Percentiles rank a stretch among this genome's conserved stretches.
Evolutionary conservation across 2,329 filamentous ascomycete genomes (phyloP).

Genomic region (Neonectria sp.): DNA sequence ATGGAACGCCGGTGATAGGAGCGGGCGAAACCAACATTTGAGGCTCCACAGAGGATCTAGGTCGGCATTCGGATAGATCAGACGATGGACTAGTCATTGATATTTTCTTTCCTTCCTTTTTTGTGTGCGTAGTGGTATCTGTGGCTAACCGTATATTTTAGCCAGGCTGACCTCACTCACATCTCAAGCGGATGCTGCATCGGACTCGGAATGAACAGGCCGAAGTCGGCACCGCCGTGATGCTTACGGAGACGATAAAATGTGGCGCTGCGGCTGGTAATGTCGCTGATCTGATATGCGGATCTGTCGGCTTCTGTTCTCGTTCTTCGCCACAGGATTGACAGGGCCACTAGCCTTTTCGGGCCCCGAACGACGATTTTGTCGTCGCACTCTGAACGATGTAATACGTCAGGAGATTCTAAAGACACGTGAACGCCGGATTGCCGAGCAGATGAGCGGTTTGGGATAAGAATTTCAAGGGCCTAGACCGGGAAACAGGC

Average conservation of each 20-base stretch:
- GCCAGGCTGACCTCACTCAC: conserved; percentile 10
- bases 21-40: conserved; percentile 2
- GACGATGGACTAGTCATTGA: conserved; percentile 6
- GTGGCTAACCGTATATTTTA: conserved; percentile 13
- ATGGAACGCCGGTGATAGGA: conserved; percentile 19
- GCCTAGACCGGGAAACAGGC: conserved; percentile 1
- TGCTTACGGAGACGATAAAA: not conserved
- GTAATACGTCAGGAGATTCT: not conserved
- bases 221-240: conserved; percentile 18
- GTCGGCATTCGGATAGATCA: conserved; percentile 25
- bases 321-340: conserved; percentile 10
- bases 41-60: conserved; percentile 7
- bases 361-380: not conserved
- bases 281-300: not conserved
- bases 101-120: conserved; percentile 2
- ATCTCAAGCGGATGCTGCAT: not conserved
- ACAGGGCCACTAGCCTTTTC: conserved; percentile 26
- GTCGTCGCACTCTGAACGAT: not conserved
- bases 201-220: not conserved
- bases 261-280: conserved; percentile 1
- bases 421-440: not conserved
- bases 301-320: conserved; percentile 7
- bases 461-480: not conserved
- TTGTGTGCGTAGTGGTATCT: conserved; percentile 2
- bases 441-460: not conserved